Base-by-base conservation (phyloP, 805 yeast genomes). In the Starmerella vaccinii region DNA sequence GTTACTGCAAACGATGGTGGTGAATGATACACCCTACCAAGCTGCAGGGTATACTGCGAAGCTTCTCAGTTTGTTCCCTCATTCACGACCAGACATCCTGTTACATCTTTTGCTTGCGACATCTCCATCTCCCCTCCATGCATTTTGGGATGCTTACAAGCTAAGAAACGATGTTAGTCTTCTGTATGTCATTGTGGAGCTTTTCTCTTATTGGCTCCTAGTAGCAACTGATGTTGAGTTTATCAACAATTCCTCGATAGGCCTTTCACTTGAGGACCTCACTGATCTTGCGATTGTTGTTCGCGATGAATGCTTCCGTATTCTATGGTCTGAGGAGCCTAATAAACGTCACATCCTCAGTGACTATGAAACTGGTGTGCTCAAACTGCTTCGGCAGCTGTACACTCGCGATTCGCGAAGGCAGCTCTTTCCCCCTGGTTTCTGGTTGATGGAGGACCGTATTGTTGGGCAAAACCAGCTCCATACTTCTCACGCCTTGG, bases 151-250 rank as follows among this genome's bases (percentile, higher is more conserved):
- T 19, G 47, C 24, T 5, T 55, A 53, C 49, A 23, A 34, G 16
- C 10, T 15, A 7, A 27, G 51, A 18, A 15, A 30, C 5, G 32
- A 22, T 24, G 54, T 15, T 48, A 52, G 60, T 29, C 66, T 67
- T 29, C 61, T 82, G 2, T 70, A 68, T 40, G 61, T 81, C 0
- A 75, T 80, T 52, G 71, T 81, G 51, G 86, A 83, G 55, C 60
- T 82, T 9, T 74, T 79, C 53, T 78, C 87, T 0, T 82, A 80
- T 58, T 76, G 84, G 76, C 64, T 84, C 38, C 73, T 77, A 23
- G 77, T 84, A 8, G 75, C 84, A 2, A 81, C 78, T 56, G 94
- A 84, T 60, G 65, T 69, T 10, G 89, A 81, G 56, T 65, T 81
- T 43, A 65, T 80, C 41, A 73, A 76, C 49, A 67, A 64, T 6